Conservation (phyloP, 345 rosid genomes). For the Turritis glabra region DNA sequence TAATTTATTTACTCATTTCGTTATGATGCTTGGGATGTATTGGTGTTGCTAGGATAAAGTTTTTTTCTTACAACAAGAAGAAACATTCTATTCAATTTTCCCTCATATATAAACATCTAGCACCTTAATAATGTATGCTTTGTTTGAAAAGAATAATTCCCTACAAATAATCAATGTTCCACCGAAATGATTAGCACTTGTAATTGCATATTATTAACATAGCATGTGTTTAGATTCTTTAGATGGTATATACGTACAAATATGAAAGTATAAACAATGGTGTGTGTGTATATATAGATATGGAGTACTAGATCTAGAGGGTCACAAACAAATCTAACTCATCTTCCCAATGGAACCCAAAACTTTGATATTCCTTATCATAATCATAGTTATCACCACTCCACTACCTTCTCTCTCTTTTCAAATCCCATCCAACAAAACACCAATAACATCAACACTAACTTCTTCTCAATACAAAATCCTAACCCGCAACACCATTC, state of each 20-base stretch:
- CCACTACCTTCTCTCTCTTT: conserved; percentile 13
- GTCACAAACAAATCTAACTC: conserved; percentile 28
- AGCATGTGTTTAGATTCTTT: conserved; percentile 39
- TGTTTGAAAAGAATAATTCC: conserved; percentile 18
- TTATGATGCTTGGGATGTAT: no score
- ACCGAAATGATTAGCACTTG: conserved; percentile 36
- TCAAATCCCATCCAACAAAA: conserved; percentile 8
- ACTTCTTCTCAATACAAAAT: conserved; percentile 21
- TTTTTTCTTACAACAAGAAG: not conserved
- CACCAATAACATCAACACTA: conserved; percentile 4
- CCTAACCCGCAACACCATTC: conserved; percentile 21
- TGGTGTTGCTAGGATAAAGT: not conserved
- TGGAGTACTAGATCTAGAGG: conserved; percentile 23
- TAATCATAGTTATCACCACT: not conserved
- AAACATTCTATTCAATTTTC: not conserved
- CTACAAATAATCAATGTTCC: conserved; percentile 21
- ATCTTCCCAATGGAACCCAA: conserved; percentile 28
- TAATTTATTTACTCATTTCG: no score
- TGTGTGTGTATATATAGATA: conserved; percentile 3
- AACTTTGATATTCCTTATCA: not conserved
- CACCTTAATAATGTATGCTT: no score
- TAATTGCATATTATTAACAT: conserved; percentile 28
- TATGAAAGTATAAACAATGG: conserved; percentile 10
- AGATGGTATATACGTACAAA: conserved; percentile 17
- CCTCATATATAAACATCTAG: no score